Evolutionary conservation across 75 land plant genomes (phyloP).

Genomic region (Isoetes taiwanensis): DNA sequence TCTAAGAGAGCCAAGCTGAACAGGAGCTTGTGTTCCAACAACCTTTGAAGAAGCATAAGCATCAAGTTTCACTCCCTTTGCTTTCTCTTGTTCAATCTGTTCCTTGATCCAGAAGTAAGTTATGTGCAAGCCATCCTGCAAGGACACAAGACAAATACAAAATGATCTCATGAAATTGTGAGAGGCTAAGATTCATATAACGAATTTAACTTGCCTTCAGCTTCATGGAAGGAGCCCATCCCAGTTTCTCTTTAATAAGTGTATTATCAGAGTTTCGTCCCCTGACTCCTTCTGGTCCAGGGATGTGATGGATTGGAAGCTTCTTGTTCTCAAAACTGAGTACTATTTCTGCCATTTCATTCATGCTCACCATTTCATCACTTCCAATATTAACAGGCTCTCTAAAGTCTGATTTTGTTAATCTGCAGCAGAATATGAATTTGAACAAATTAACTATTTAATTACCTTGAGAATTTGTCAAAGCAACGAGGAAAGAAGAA

Average conservation of each 20-base stretch:
- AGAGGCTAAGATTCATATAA: not conserved
- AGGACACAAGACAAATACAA: slow-evolving; percentile 2
- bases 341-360: slow-evolving; percentile 93
- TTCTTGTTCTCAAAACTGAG: slow-evolving; percentile 72
- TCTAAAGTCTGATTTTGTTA: slow-evolving; percentile 93
- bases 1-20: slow-evolving; percentile 76
- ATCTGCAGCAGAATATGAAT: slow-evolving; percentile 18
- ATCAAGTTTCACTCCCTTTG: slow-evolving; percentile 33
- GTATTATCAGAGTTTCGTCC: slow-evolving; percentile 97
- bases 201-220: slow-evolving; percentile 42
- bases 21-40: slow-evolving; percentile 82
- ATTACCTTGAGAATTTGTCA: not conserved
- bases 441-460: not conserved
- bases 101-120: slow-evolving; percentile 92
- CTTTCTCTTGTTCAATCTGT: slow-evolving; percentile 70
- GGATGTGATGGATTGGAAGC: slow-evolving; percentile 88
- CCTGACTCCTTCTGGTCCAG: slow-evolving; percentile 92
- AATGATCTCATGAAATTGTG: not conserved
- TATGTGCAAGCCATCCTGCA: slow-evolving; percentile 71
- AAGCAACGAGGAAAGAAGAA: not conserved
- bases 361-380: slow-evolving; percentile 99
- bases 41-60: slow-evolving; percentile 75
- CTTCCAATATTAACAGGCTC: slow-evolving; percentile 98
- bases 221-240: slow-evolving; percentile 93
- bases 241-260: slow-evolving; percentile 82